Percentiles rank a stretch among this genome's conserved stretches.
These are phyloP conservation scores for Ramaria rubella DNA, from an alignment of 768 basidiomycete species.

Conservation along the genomic window DNA sequence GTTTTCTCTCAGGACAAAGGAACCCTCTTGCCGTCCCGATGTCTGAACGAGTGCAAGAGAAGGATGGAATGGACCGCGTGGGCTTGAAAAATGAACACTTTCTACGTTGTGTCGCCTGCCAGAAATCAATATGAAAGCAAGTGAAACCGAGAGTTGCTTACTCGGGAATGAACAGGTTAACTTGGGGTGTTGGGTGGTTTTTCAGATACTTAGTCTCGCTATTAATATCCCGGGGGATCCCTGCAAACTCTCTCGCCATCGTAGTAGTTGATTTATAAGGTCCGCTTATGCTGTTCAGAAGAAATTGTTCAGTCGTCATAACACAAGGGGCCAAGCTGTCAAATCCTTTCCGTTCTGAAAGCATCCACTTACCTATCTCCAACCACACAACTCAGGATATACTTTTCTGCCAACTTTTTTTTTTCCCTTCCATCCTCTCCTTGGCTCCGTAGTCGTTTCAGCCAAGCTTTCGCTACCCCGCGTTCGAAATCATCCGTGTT, in stretches of 20 bases:
- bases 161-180: conserved; percentile 64
- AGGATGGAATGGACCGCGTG: conserved; percentile 42
- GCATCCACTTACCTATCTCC: conserved; percentile 49
- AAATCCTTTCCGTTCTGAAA: background rate
- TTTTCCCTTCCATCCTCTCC: conserved; percentile 38
- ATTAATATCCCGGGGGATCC: conserved; percentile 28
- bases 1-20: conserved; percentile 60
- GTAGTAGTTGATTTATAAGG: conserved; percentile 57
- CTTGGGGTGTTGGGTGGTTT: conserved; percentile 20
- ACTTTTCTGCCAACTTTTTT: conserved; percentile 48
- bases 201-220: conserved; percentile 7
- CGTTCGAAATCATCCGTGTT: conserved; percentile 64
- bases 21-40: conserved; percentile 49
- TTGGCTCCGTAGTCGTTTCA: conserved; percentile 37
- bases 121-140: background rate
- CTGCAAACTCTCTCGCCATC: conserved; percentile 68
- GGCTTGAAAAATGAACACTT: conserved; percentile 56
- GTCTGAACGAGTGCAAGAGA: conserved; percentile 70
- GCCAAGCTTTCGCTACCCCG: conserved; percentile 66
- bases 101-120: conserved; percentile 70
- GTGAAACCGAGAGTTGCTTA: conserved; percentile 25
- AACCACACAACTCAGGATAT: conserved; percentile 65
- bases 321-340: background rate
- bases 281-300: conserved; percentile 56
- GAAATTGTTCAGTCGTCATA: background rate